phyloP scores from a whole-genome alignment of 768 basidiomycete species.

The Leccinum incarnatum region DNA sequence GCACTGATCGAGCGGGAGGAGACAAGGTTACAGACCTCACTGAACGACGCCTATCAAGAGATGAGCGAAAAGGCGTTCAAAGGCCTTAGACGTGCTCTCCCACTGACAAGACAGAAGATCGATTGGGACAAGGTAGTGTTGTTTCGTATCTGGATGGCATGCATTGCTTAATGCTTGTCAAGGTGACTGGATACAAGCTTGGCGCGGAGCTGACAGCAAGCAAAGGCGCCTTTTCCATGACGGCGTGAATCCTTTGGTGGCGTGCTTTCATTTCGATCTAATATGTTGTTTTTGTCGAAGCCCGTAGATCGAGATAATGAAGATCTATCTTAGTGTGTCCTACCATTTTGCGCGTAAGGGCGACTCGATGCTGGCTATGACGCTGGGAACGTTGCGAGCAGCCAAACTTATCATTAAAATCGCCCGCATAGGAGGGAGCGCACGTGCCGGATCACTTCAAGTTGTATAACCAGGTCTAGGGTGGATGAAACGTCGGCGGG shows the following conservation, averaged over 20 bases:
- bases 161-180: not conserved
- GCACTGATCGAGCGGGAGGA: conserved; percentile 82
- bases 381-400: not conserved
- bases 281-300: not conserved
- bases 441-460: no score
- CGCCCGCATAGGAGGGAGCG: not conserved
- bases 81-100: conserved; percentile 83
- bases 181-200: conserved; percentile 61
- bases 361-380: not conserved
- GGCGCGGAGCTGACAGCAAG: conserved; percentile 73
- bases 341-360: not conserved
- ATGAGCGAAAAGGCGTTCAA: conserved; percentile 96
- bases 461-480: no score
- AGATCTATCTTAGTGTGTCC: conserved; percentile 5
- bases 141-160: not conserved
- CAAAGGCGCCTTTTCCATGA: conserved; percentile 49
- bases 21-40: conserved; percentile 69
- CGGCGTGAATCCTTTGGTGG: conserved; percentile 17
- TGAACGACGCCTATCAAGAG: conserved; percentile 82
- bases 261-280: not conserved
- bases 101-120: conserved; percentile 88
- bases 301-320: not conserved
- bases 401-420: not conserved
- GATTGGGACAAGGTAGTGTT: conserved; percentile 88
- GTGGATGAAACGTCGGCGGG: no score